Evolutionary conservation across 192 early-diverging fungal genomes (phyloP).

Genomic region (Mortierella claussenii): DNA sequence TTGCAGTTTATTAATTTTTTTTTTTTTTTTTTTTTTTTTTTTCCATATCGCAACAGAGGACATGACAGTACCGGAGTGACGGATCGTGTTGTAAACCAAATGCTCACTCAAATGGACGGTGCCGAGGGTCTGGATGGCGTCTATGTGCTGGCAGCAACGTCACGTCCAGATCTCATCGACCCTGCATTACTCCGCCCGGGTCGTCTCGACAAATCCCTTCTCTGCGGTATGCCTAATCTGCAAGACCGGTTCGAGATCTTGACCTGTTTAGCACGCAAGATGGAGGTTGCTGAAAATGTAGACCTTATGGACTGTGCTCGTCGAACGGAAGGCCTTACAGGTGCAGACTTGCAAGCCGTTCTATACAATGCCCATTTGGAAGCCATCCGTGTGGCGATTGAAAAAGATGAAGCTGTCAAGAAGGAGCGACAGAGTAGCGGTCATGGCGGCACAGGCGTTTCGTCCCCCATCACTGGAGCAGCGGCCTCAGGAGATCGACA

Average conservation of each 20-base stretch:
- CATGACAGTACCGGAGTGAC: slow-evolving; percentile 99
- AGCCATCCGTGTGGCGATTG: slow-evolving; percentile 81
- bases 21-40: slow-evolving; percentile 2
- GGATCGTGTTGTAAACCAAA: slow-evolving; percentile 98
- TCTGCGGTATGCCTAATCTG: slow-evolving; percentile 84
- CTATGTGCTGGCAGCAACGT: slow-evolving; percentile 95
- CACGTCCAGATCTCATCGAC: slow-evolving; percentile 87
- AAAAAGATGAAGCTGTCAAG: slow-evolving; percentile 55
- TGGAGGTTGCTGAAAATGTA: slow-evolving; percentile 69
- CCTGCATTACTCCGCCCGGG: slow-evolving; percentile 85
- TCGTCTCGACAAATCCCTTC: slow-evolving; percentile 83
- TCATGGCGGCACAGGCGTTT: slow-evolving; percentile 4
- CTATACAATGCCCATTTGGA: slow-evolving; percentile 93
- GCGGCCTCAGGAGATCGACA: slow-evolving; percentile 8
- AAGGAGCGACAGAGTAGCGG: slow-evolving; percentile 49
- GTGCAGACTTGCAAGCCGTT: slow-evolving; percentile 95
- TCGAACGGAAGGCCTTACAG: slow-evolving; percentile 80
- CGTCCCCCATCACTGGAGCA: slow-evolving; percentile 10
- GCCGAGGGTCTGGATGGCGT: slow-evolving; percentile 96
- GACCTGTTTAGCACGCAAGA: slow-evolving; percentile 73
- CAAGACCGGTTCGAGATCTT: slow-evolving; percentile 89
- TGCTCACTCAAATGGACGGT: slow-evolving; percentile 99
- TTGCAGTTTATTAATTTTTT: too few relatives aligned
- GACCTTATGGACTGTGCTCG: slow-evolving; percentile 72
- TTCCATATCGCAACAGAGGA: slow-evolving; percentile 66